Conservation (phyloP, 2,329 filamentous ascomycete species). For the Cytospora mali region DNA sequence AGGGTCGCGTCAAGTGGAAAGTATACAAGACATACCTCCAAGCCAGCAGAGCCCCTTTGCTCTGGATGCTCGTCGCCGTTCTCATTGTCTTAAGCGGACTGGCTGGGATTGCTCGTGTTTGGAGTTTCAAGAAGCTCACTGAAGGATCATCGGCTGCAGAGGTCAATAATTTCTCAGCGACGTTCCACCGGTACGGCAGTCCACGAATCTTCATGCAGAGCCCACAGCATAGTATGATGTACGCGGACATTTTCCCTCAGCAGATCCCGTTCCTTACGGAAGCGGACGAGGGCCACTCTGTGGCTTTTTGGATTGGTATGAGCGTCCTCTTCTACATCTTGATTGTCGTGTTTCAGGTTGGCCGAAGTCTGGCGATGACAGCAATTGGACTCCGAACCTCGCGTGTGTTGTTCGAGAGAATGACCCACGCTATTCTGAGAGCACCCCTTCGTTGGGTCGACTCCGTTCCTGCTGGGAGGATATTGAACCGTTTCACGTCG, state of each 20-base stretch:
- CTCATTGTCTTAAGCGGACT: conserved; percentile 32
- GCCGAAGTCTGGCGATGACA: conserved; percentile 35
- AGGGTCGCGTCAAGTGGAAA: conserved; percentile 39
- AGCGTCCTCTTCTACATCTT: conserved; percentile 37
- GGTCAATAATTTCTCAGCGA: conserved; percentile 23
- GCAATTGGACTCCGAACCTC: conserved; percentile 38
- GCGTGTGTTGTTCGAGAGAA: conserved; percentile 37
- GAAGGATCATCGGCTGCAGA: conserved; percentile 32
- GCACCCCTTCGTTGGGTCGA: conserved; percentile 46
- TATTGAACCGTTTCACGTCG: conserved; percentile 47
- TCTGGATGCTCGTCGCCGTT: conserved; percentile 35
- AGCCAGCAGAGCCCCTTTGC: conserved; percentile 35
- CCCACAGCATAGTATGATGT: conserved; percentile 16
- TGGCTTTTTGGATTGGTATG: conserved; percentile 36
- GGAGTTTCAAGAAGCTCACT: conserved; percentile 40
- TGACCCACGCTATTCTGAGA: conserved; percentile 42
- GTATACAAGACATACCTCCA: conserved; percentile 40
- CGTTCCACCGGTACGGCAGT: conserved; percentile 15
- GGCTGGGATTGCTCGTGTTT: conserved; percentile 35
- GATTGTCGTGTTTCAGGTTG: conserved; percentile 30
- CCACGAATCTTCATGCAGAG: conserved; percentile 26
- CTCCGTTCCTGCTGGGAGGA: conserved; percentile 44
- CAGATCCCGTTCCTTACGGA: conserved; percentile 8
- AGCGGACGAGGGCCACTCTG: conserved; percentile 22
- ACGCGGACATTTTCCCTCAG: conserved; percentile 24